These are phyloP conservation scores for Nicotiana sylvestris DNA, from an alignment of 257 asterid species.

Conservation along the genomic window DNA sequence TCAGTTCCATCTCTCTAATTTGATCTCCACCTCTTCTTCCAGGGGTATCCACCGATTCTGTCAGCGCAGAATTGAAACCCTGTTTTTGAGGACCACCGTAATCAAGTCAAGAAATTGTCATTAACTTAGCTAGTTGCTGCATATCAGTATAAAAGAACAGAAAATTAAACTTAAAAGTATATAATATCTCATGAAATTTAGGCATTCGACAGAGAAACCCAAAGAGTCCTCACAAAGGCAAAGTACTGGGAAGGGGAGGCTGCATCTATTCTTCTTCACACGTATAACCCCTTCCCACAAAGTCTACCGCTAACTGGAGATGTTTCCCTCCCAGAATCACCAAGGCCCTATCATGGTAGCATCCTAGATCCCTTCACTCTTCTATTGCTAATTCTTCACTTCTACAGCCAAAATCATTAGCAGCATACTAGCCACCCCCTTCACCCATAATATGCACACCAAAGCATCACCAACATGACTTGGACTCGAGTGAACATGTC, in stretches of 20 bases:
- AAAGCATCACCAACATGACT: neutral
- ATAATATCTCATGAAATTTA: neutral
- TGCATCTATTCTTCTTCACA: neutral
- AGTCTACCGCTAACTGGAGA: neutral
- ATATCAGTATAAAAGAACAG: constrained; percentile 1
- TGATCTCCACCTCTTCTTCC: constrained; percentile 91
- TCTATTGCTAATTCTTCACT: neutral
- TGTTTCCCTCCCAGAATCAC: neutral
- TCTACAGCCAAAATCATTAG: neutral
- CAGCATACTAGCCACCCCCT: neutral
- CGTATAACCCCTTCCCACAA: neutral
- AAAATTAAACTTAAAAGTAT: neutral
- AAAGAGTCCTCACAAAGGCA: neutral
- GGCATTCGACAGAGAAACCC: neutral
- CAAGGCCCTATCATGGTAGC: neutral
- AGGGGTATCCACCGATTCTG: constrained; percentile 69
- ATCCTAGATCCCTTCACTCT: neutral
- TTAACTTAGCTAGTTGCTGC: constrained; percentile 10
- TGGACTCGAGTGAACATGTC: neutral
- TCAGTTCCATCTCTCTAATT: constrained; percentile 91
- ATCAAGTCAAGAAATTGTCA: constrained; percentile 17
- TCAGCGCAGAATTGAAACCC: constrained; percentile 91
- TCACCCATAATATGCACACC: constrained; percentile 3
- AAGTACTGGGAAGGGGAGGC: neutral
- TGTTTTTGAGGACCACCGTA: constrained; percentile 22